Conservation (phyloP, 106 monocot species). For the Cymbidium sinense region DNA sequence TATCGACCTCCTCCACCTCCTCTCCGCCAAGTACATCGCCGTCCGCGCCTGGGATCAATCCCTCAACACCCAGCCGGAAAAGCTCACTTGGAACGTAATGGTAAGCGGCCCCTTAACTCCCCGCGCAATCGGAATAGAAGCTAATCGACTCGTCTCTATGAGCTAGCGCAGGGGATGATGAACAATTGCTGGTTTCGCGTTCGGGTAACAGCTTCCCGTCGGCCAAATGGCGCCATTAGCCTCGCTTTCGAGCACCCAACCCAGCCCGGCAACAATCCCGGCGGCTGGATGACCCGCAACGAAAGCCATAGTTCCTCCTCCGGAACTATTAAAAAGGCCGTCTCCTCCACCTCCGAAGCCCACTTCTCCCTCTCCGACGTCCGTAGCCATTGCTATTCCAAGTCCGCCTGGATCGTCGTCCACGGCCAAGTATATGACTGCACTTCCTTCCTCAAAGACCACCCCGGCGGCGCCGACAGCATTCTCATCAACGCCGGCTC, state of each 20-base stretch:
- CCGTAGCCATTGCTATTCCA: slow-evolving; percentile 42
- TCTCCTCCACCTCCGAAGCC: slow-evolving; percentile 18
- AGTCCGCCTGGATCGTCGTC: slow-evolving; percentile 87
- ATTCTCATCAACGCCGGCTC: slow-evolving; percentile 91
- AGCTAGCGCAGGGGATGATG: slow-evolving; percentile 84
- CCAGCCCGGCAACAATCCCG: slow-evolving; percentile 68
- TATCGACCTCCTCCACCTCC: slow-evolving; percentile 53
- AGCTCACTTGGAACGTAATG: slow-evolving; percentile 95
- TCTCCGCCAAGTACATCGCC: slow-evolving; percentile 70
- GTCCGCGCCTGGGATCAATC: slow-evolving; percentile 92
- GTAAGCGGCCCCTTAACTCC: slow-evolving; percentile 17
- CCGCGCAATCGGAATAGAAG: too few relatives aligned
- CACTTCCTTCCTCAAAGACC: slow-evolving; percentile 87
- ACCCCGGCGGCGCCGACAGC: slow-evolving; percentile 91
- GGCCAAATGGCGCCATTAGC: slow-evolving; percentile 57
- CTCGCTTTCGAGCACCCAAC: slow-evolving; percentile 91
- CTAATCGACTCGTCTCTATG: too few relatives aligned
- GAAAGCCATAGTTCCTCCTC: neutral
- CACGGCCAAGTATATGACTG: slow-evolving; percentile 86
- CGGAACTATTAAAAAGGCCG: slow-evolving; percentile 23
- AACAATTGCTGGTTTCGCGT: slow-evolving; percentile 98
- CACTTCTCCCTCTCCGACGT: slow-evolving; percentile 58
- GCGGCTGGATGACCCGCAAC: slow-evolving; percentile 74
- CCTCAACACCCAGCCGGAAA: slow-evolving; percentile 92
- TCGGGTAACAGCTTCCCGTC: slow-evolving; percentile 51